These are phyloP conservation scores for Gloeophyllum trabeum DNA, from an alignment of 768 basidiomycete genomes.

Conservation along the genomic window DNA sequence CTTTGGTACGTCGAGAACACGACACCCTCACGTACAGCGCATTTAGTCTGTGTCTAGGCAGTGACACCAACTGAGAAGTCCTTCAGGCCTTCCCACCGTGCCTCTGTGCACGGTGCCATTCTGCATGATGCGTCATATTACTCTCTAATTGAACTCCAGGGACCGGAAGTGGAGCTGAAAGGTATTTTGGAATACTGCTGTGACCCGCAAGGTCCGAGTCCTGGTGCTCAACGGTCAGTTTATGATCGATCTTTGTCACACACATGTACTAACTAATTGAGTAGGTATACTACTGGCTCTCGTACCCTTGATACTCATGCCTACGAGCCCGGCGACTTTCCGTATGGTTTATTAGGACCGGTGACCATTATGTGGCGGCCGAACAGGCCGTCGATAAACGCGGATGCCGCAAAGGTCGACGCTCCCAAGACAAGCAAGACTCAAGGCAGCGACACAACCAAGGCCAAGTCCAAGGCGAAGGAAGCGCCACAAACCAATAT, in stretches of 20 bases:
- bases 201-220: slow-evolving; percentile 50
- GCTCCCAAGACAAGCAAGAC: slow-evolving; percentile 9
- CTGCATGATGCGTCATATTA: slow-evolving; percentile 87
- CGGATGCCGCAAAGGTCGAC: not conserved
- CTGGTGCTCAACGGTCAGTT: slow-evolving; percentile 49
- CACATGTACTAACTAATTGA: slow-evolving; percentile 1
- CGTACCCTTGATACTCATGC: slow-evolving; percentile 56
- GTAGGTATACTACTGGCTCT: slow-evolving; percentile 55
- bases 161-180: slow-evolving; percentile 43
- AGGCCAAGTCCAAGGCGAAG: slow-evolving; percentile 16
- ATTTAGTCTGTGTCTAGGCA: too few relatives aligned
- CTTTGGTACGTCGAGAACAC: slow-evolving; percentile 63
- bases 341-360: slow-evolving; percentile 61
- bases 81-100: slow-evolving; percentile 85
- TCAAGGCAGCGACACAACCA: slow-evolving; percentile 12
- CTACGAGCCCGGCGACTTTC: slow-evolving; percentile 55
- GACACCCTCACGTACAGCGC: too few relatives aligned
- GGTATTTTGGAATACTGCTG: slow-evolving; percentile 41
- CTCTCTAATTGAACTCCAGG: slow-evolving; percentile 63
- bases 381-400: not conserved
- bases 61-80: slow-evolving; percentile 85
- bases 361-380: slow-evolving; percentile 68
- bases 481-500: slow-evolving; percentile 6
- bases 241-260: not conserved
- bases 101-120: slow-evolving; percentile 75